Conservation (phyloP, 2,329 filamentous ascomycete species). For the Bisporella sp. region DNA sequence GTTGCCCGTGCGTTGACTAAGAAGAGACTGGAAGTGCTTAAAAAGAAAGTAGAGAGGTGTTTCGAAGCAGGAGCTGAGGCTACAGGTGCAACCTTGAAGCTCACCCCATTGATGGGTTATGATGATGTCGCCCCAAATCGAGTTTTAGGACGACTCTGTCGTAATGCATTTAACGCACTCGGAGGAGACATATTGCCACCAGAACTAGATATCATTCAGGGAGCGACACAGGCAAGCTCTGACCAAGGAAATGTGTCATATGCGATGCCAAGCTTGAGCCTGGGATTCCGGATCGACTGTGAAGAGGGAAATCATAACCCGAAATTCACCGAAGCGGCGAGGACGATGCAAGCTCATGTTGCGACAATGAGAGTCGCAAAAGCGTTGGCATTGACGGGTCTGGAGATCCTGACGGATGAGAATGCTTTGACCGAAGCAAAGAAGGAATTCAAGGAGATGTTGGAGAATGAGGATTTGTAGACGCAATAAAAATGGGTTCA, state of each 20-base stretch:
- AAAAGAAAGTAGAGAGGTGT: slow-evolving; percentile 29
- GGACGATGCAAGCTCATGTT: slow-evolving; percentile 22
- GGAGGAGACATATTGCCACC: slow-evolving; percentile 29
- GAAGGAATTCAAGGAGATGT: slow-evolving; percentile 29
- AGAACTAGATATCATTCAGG: slow-evolving; percentile 34
- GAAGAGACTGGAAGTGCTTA: slow-evolving; percentile 33
- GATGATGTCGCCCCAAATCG: slow-evolving; percentile 49
- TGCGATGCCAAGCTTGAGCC: slow-evolving; percentile 46
- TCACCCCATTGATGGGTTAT: slow-evolving; percentile 28
- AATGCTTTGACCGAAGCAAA: slow-evolving; percentile 36
- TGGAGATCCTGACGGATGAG: slow-evolving; percentile 38
- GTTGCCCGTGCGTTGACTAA: slow-evolving; percentile 38
- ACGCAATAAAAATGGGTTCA: too few species aligned
- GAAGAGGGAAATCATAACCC: slow-evolving; percentile 45
- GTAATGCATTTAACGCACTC: slow-evolving; percentile 36
- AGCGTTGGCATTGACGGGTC: slow-evolving; percentile 34
- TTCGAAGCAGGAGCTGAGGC: background rate
- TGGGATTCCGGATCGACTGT: slow-evolving; percentile 43
- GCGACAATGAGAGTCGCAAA: slow-evolving; percentile 17
- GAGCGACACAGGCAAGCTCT: slow-evolving; percentile 44
- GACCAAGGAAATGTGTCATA: slow-evolving; percentile 55
- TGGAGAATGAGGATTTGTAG: too few species aligned
- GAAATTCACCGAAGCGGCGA: slow-evolving; percentile 30
- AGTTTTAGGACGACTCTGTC: slow-evolving; percentile 39
- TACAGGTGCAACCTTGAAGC: background rate